Percentiles rank a stretch among this genome's conserved stretches.
phyloP scores from a whole-genome alignment of 176 grass and related monocot species.

The Carex kokanica region DNA sequence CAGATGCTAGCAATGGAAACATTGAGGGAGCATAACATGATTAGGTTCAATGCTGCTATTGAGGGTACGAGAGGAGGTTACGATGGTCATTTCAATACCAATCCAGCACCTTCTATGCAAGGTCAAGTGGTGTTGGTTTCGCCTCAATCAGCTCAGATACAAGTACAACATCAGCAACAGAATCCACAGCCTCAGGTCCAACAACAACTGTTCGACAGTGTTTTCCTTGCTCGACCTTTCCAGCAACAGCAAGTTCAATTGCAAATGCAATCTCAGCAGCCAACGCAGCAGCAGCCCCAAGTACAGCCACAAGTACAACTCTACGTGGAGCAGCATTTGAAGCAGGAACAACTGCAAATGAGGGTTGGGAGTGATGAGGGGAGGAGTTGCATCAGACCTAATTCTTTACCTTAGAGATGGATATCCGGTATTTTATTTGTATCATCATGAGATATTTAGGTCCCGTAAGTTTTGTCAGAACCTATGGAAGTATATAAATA shows the following conservation, averaged over 20 bases:
- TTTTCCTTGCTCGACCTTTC: conserved; percentile 5
- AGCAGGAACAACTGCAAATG: conserved; percentile 18
- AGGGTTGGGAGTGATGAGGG: conserved; percentile 27
- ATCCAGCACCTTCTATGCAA: not conserved
- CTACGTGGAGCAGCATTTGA: conserved; percentile 11
- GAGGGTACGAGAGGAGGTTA: conserved; percentile 10
- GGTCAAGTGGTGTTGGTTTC: not conserved
- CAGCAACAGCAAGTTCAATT: not conserved
- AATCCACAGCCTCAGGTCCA: not conserved
- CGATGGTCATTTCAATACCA: not conserved
- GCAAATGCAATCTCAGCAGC: conserved; percentile 9
- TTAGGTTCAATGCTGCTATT: conserved; percentile 8
- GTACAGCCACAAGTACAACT: conserved; percentile 2
- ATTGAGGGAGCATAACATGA: conserved; percentile 37
- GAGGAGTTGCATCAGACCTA: conserved; percentile 26
- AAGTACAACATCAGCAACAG: not conserved
- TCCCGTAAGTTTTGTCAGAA: not conserved
- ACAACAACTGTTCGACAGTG: conserved; percentile 23
- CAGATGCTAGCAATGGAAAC: conserved; percentile 30
- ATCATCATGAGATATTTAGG: conserved; percentile 22
- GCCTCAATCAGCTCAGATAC: not conserved
- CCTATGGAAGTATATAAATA: conserved; percentile 11
- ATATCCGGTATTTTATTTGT: conserved; percentile 9
- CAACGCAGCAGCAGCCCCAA: not conserved
- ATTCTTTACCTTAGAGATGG: conserved; percentile 14